These are phyloP conservation scores for Colletotrichum sp. DNA, from an alignment of 2,329 filamentous ascomycete species.

Conservation along the genomic window DNA sequence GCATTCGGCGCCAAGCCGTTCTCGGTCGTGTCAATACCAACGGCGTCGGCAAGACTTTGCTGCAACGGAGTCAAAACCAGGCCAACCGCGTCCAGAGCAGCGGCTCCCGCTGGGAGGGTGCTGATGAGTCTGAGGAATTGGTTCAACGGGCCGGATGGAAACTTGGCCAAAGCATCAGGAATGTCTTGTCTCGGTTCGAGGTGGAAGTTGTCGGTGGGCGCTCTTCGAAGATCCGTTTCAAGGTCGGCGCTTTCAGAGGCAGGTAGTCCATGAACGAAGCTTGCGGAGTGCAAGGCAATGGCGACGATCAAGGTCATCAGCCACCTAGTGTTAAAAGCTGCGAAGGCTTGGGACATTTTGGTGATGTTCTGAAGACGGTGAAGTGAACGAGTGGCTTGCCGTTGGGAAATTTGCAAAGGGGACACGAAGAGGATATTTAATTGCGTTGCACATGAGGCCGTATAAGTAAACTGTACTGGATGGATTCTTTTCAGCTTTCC, in stretches of 20 bases:
- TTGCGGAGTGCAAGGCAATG: neutral
- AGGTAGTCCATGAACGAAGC: neutral
- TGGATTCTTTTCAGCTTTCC: neutral
- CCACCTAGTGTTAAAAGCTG: neutral
- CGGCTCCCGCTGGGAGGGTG: conserved; percentile 3
- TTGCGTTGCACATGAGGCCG: neutral
- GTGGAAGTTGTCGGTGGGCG: neutral
- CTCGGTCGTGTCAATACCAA: conserved; percentile 15
- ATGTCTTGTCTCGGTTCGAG: neutral
- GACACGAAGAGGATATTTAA: neutral
- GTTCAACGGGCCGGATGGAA: conserved; percentile 10
- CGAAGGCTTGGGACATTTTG: neutral
- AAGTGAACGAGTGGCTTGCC: neutral
- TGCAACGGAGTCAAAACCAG: conserved; percentile 14
- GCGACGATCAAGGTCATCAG: neutral
- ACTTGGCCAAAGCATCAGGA: neutral
- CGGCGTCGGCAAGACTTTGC: conserved; percentile 12
- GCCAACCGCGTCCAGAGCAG: conserved; percentile 1
- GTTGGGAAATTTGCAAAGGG: neutral
- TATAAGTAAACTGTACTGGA: neutral
- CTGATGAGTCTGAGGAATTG: conserved; percentile 9
- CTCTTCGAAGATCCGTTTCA: neutral
- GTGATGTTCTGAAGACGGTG: neutral
- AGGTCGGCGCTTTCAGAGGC: neutral
- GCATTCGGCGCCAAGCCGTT: conserved; percentile 18